Conservation (phyloP, 2,329 filamentous ascomycete genomes). For the Fusarium xyrophilum region DNA sequence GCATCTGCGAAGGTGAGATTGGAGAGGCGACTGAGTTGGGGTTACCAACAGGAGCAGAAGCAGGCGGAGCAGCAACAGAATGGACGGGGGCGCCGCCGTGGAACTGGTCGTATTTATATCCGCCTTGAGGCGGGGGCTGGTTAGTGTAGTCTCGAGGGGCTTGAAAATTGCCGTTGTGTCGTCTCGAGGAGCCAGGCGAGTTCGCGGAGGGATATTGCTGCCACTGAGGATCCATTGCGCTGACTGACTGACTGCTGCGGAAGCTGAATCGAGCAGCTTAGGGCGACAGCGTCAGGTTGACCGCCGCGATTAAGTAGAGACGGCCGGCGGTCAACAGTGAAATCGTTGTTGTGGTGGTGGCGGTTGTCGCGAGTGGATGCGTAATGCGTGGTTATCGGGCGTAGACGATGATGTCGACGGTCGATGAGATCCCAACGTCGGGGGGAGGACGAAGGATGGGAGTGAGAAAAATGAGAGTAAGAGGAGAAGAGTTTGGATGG, state of each 20-base stretch:
- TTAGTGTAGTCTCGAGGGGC: constrained; percentile 57
- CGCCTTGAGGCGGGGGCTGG: constrained; percentile 54
- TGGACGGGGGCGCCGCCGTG: constrained; percentile 53
- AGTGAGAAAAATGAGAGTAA: constrained; percentile 31
- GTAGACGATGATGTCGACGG: constrained; percentile 31
- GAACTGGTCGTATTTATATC: constrained; percentile 74
- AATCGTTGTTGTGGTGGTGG: constrained; percentile 21
- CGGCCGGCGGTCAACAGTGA: constrained; percentile 25
- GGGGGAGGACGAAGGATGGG: constrained; percentile 7
- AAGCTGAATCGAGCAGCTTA: constrained; percentile 32
- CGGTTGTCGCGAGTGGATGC: constrained; percentile 26
- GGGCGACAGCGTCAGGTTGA: constrained; percentile 31
- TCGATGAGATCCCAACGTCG: constrained; percentile 27
- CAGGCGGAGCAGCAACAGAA: constrained; percentile 37
- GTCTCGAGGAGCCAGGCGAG: constrained; percentile 66
- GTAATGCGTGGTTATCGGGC: constrained; percentile 35
- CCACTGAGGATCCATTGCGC: constrained; percentile 65
- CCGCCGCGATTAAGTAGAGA: constrained; percentile 14
- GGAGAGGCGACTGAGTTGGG: constrained; percentile 66
- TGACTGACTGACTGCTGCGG: constrained; percentile 29
- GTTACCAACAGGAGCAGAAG: constrained; percentile 52
- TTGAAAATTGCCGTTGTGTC: constrained; percentile 63
- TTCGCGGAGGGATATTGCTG: constrained; percentile 67
- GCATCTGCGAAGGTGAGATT: constrained; percentile 62
- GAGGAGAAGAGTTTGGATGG: constrained; percentile 20